Base-by-base conservation (phyloP, 2,329 filamentous ascomycete species). In the Penicillium vulpinum region DNA sequence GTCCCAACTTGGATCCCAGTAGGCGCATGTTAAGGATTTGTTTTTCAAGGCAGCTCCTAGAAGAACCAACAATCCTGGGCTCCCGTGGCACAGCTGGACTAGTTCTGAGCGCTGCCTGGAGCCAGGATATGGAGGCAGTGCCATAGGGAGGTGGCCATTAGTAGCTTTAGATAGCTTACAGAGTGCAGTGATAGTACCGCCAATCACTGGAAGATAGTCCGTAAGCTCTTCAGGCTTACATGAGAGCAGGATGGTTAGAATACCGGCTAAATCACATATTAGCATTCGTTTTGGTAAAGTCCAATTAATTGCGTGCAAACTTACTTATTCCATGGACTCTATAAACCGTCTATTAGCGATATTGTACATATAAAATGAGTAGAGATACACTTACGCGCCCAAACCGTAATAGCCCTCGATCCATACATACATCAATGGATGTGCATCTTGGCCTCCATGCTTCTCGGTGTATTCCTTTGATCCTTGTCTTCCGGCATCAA, bases 361-460 rank as follows among this genome's bases (percentile, higher is more conserved):
- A 2, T 43, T 26, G 16, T 40, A 35, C 44, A 1, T 41, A 22
- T 21, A 26, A 16, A 7, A n/a, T 29, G 29, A 16, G 4, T 18
- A 2, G 35, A 8, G 28, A 9, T 16, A 24, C 6, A 71, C 74
- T 72, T 49, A 76, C 74, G 71, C 68, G 61, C 75, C 75, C 35
- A 75, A 63, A 40, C 67, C 67, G 55, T 73, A 76, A 47, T 70
- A 61, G 3, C 62, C 68, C 56, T 73, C 70, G 64, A 67, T 67
- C 71, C 73, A 77, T 15, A 66, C 60, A 68, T 75, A 78, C 75
- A 77, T 77, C 51, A 78, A 57, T 11, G 74, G 74, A 50, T 77
- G 62, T 7, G 70, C 66, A 33, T 68, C 62, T 33, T 67, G 45
- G 3, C 67, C 56, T 36, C 71, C 72, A 52, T 75, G 52, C 21